phyloP scores from a whole-genome alignment of 495 filamentous ascomycete genomes.

The Physcia stellaris region DNA sequence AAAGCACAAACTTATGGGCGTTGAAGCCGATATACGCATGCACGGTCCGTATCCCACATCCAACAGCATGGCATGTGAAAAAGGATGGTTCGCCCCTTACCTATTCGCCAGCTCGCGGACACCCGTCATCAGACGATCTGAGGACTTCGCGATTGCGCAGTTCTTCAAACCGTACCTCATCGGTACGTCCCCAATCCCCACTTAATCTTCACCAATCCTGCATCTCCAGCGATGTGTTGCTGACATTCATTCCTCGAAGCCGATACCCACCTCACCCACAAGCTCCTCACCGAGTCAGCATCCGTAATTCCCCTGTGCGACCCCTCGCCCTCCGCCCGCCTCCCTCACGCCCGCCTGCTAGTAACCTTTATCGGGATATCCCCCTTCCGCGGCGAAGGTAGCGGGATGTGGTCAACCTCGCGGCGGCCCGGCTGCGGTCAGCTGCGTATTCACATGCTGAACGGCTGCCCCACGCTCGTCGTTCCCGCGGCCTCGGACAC shows the following conservation, averaged over 20 bases:
- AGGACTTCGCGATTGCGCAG: constrained; percentile 26
- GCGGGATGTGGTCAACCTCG: constrained; percentile 27
- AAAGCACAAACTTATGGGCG: constrained; percentile 30
- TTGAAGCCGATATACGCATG: constrained; percentile 23
- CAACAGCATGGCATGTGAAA: constrained; percentile 19
- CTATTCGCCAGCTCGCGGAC: constrained; percentile 26
- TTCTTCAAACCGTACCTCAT: constrained; percentile 26
- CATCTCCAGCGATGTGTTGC: not conserved
- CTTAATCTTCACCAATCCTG: too few species aligned
- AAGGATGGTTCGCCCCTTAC: constrained; percentile 29
- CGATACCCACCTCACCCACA: constrained; percentile 26
- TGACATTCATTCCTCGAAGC: constrained; percentile 7
- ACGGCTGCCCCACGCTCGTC: constrained; percentile 25
- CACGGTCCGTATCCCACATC: constrained; percentile 11
- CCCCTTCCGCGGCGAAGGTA: constrained; percentile 17
- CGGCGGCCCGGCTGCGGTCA: constrained; percentile 25
- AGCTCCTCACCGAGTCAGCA: constrained; percentile 21
- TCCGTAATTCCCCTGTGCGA: constrained; percentile 18
- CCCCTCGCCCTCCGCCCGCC: constrained; percentile 19
- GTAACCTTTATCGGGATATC: constrained; percentile 25
- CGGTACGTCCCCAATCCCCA: too few species aligned
- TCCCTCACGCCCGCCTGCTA: constrained; percentile 23
- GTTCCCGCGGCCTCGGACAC: constrained; percentile 17
- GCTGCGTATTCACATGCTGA: constrained; percentile 24
- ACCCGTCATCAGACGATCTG: constrained; percentile 17